Base-by-base conservation (phyloP, 352 stramenopile genomes). In the Thalassiosira livingstoniorum region DNA sequence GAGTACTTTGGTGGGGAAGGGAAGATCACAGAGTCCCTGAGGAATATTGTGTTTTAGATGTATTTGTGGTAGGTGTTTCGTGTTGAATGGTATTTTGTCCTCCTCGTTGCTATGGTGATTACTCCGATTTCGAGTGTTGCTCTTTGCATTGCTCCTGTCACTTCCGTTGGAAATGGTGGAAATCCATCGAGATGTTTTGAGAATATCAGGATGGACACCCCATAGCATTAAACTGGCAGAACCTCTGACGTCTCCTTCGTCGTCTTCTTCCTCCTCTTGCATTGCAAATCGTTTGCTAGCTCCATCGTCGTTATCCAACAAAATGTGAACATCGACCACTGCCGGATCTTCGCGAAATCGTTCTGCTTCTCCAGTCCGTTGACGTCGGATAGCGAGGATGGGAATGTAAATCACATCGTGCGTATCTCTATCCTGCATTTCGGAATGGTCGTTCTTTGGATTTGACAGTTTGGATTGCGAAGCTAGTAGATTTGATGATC, bases 311-410 rank as follows among this genome's bases (percentile, higher is more conserved):
- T 93, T 78, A 3, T 80, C 64, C 69, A 87, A 83, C 4, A 70
- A 75, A 2, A 92, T 54, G 37, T 83, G 63, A 35, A 94, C 47
- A 74, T 95, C 91, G 7, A 95, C 77, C 63, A 94, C 72, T 25
- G 79, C 82, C 11, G 91, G 76, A 87, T 95, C 91, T 87, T 95
- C 91, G 31, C 88, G 79, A 71, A 84, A 95, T 34, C 89, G 39
- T 69, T 95, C 91, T 78, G 92, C 87, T 31, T 94, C 86, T 53
- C 87, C 87, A 25, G 86, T 67, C 47, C 89, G 66, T 73, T 94
- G 89, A 72, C 89, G 72, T 39, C 87, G 76, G 43, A 92, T 67
- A 25, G 89, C 91, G 35, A 95, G 51, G 13, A 93, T 73, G n/a
- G 91, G 91, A 61, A 95, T 77, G 66, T 89, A 92, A n/a, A n/a